Base-by-base conservation (phyloP, 2,329 filamentous ascomycete genomes). In the Colletotrichum gigasporum region DNA sequence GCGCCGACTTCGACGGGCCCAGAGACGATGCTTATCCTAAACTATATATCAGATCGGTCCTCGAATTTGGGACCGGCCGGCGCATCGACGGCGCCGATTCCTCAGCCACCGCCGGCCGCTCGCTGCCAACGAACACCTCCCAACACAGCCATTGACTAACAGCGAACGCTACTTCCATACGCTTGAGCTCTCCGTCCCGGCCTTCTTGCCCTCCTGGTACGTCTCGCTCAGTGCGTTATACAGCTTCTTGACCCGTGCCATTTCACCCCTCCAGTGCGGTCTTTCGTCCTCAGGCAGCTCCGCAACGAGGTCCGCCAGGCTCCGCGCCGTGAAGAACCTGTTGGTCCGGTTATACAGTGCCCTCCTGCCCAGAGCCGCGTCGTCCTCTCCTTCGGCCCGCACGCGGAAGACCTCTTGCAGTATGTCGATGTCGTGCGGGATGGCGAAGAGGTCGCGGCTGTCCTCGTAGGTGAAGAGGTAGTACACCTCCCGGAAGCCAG, bases 381-480 rank as follows among this genome's bases (percentile, higher is more conserved):
- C 74, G 9, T 72, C 75, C 66, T 84, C 79, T 0, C 65, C 60
- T 0, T 74, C 73, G 0, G 73, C 78, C 3, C 72, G 75, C 1
- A 87, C 85, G 3, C 82, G 77, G 68, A 87, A 88, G 2, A 88
- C 85, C 59, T 83, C 75, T 70, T 85, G 75, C 47, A 88, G 69
- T 57, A 88, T 87, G 50, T 86, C 80, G 65, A 87, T 86, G 63
- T 88, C 85, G 70, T 87, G 81, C 2, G 85, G 85, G 58, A 87
- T 87, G 3, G 73, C 71, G 68, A 88, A 87, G 5, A 85, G 69
- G 66, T 87, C 84, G 37, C 85, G 76, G 53, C 82, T 87, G 71
- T 88, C 85, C 71, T 87, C 82, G 70, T 87, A 86, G 0, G 85
- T 87, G 72, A 87, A 88, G 48, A 87, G 74, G 69, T 86, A 86